phyloP scores from a whole-genome alignment of 805 yeast species.

The Ascoidea rubescens region DNA sequence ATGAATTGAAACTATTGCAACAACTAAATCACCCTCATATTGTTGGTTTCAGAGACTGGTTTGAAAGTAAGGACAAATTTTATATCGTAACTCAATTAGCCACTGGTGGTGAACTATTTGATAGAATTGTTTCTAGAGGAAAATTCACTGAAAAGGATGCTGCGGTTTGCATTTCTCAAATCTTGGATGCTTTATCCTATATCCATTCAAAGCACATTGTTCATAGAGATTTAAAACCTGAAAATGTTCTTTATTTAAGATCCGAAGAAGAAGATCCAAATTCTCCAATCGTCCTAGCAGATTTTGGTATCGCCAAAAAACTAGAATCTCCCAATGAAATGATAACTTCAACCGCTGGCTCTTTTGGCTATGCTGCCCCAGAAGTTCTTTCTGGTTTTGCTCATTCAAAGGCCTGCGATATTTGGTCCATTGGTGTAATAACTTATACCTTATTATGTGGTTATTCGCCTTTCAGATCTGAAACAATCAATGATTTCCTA shows the following conservation, averaged over 20 bases:
- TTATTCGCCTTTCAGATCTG: conserved; percentile 82
- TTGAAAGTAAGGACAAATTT: conserved; percentile 83
- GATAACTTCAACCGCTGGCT: conserved; percentile 69
- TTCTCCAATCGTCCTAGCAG: conserved; percentile 77
- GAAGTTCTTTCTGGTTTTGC: conserved; percentile 74
- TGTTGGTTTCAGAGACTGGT: conserved; percentile 86
- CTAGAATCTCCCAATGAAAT: conserved; percentile 45
- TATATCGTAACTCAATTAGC: conserved; percentile 91
- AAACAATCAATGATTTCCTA: conserved; percentile 66
- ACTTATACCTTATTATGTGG: conserved; percentile 86
- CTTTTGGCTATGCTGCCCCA: conserved; percentile 95
- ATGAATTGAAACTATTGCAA: conserved; percentile 61
- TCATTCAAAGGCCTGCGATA: conserved; percentile 91
- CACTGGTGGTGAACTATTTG: conserved; percentile 91
- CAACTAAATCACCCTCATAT: conserved; percentile 71
- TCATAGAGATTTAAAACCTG: conserved; percentile 92
- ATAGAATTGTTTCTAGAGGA: conserved; percentile 68
- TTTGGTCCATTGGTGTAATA: conserved; percentile 92
- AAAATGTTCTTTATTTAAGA: conserved; percentile 68
- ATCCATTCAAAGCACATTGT: conserved; percentile 69
- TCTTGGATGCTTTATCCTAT: conserved; percentile 66
- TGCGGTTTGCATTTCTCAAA: conserved; percentile 54
- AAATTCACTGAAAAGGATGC: conserved; percentile 86
- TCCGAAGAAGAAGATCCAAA: conserved; percentile 29
- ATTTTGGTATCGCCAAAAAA: conserved; percentile 88